These are phyloP conservation scores for Cruciata laevipes DNA, from an alignment of 257 asterid species.

Conservation along the genomic window DNA sequence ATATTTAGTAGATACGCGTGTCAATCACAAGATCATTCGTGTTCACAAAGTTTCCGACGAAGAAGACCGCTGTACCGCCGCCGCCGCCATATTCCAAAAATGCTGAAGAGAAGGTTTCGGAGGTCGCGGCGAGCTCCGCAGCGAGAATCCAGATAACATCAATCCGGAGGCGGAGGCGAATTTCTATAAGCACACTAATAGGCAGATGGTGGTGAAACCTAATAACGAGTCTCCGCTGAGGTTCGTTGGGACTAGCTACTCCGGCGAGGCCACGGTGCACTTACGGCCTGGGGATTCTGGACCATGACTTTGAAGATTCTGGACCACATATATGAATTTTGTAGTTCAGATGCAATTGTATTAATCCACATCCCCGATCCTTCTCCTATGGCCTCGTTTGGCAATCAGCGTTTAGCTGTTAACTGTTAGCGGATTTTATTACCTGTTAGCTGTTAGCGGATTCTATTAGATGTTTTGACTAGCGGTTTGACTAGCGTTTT, in stretches of 20 bases:
- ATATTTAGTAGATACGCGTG: too few species aligned
- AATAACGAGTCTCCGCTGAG: conserved; percentile 36
- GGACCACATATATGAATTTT: too few species aligned
- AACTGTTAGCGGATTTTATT: too few species aligned
- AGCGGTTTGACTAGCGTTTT: too few species aligned
- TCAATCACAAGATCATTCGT: too few species aligned
- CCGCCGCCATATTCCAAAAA: not conserved
- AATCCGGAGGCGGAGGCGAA: conserved; percentile 32
- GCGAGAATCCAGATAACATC: conserved; percentile 33
- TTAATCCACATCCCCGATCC: too few species aligned
- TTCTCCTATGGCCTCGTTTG: too few species aligned
- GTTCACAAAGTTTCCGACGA: not conserved
- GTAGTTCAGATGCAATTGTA: too few species aligned
- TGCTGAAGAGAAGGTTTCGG: not conserved
- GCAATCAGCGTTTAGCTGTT: too few species aligned
- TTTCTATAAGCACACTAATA: conserved; percentile 36
- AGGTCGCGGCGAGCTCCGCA: conserved; percentile 29
- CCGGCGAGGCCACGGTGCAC: conserved; percentile 69
- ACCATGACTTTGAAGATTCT: conserved; percentile 51
- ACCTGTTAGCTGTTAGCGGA: too few species aligned
- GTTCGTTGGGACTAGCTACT: conserved; percentile 65
- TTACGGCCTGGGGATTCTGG: conserved; percentile 65
- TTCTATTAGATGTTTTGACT: too few species aligned
- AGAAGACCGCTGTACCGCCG: conserved; percentile 10
- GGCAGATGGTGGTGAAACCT: conserved; percentile 52